These are phyloP conservation scores for Mallotus repandus DNA, from an alignment of 441 rosid species.

Conservation along the genomic window DNA sequence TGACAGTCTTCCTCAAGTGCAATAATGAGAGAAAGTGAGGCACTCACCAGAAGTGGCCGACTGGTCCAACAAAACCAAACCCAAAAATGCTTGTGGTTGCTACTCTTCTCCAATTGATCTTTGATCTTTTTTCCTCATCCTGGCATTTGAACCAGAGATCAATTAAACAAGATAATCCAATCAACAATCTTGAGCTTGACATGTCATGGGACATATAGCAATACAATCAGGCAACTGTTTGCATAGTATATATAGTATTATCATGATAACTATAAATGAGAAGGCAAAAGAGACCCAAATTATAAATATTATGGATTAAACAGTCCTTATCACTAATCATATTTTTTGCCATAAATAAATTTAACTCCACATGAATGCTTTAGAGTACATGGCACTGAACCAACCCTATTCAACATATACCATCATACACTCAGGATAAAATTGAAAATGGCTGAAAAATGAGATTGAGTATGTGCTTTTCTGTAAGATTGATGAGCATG, in stretches of 20 bases:
- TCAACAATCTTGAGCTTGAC: background rate
- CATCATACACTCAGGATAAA: background rate
- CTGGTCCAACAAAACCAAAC: slow-evolving; percentile 59
- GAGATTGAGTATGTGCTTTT: background rate
- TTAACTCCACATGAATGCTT: background rate
- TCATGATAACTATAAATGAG: background rate
- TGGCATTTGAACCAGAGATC: slow-evolving; percentile 13
- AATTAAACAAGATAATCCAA: slow-evolving; percentile 3
- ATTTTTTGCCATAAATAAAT: background rate
- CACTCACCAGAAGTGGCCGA: slow-evolving; percentile 54
- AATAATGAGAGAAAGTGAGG: background rate
- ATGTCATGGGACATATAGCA: background rate
- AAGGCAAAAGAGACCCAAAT: background rate
- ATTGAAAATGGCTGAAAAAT: background rate
- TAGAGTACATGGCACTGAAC: background rate
- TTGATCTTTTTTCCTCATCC: slow-evolving; percentile 33
- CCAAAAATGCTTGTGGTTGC: slow-evolving; percentile 54
- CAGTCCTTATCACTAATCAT: background rate
- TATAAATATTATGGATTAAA: background rate
- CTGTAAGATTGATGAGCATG: background rate
- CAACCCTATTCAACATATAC: background rate
- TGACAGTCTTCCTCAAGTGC: background rate
- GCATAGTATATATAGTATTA: no score
- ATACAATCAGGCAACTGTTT: background rate
- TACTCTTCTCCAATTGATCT: slow-evolving; percentile 51